Conservation (phyloP, 1,284 basidiomycete genomes). For the Lentinus polychrous region DNA sequence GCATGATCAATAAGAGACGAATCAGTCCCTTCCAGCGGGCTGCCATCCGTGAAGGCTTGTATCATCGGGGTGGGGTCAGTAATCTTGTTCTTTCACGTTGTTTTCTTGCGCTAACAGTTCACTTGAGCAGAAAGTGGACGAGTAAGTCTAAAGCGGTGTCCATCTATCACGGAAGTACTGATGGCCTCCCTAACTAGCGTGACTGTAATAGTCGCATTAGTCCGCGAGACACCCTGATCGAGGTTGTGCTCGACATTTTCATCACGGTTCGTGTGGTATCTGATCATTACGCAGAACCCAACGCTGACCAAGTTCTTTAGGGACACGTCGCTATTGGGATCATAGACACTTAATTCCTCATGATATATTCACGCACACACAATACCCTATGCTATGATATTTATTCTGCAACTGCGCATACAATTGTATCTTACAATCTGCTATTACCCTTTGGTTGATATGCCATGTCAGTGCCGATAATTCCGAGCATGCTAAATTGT, state of each 20-base stretch:
- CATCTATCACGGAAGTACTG: conserved; percentile 8
- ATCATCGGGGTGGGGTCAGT: conserved; percentile 66
- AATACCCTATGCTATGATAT: not conserved
- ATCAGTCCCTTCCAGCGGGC: conserved; percentile 67
- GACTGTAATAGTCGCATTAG: conserved; percentile 53
- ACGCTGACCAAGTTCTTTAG: not conserved
- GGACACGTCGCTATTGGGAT: not conserved
- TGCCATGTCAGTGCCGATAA: not conserved
- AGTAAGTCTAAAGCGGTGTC: conserved; percentile 34
- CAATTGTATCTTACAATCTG: not conserved
- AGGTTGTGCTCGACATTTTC: not conserved
- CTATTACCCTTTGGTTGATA: not conserved
- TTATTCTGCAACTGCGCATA: not conserved
- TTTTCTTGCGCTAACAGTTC: conserved; percentile 3
- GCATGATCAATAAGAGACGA: conserved; percentile 57
- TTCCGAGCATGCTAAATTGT: not conserved
- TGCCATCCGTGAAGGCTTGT: conserved; percentile 55
- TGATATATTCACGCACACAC: not conserved
- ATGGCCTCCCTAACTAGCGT: conserved; percentile 32
- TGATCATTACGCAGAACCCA: not conserved
- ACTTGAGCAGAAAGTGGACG: conserved; percentile 50
- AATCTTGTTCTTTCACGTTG: conserved; percentile 11
- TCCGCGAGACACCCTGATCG: conserved; percentile 42
- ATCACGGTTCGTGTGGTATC: not conserved
- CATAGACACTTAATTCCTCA: not conserved